phyloP scores from a whole-genome alignment of 192 early-diverging fungal species.

The Dispira simplex region DNA sequence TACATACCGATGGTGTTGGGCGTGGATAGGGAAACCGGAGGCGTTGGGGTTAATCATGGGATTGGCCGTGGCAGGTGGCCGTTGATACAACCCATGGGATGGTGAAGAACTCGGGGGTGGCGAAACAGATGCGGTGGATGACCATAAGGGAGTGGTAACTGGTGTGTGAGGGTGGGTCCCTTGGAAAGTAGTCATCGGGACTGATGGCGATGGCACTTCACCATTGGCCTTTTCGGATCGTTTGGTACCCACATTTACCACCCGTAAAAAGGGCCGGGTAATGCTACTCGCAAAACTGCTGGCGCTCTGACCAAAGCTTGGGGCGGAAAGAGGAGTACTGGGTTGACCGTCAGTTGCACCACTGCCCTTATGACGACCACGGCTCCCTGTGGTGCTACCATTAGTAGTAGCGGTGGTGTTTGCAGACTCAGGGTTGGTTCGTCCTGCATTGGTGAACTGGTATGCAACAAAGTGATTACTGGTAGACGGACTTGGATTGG shows the following conservation, averaged over 20 bases:
- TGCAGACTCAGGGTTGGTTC: neutral
- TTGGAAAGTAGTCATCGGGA: too few species aligned
- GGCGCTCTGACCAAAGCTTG: neutral
- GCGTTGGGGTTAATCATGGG: too few species aligned
- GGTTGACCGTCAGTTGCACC: neutral
- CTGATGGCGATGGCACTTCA: too few species aligned
- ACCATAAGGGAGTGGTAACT: too few species aligned
- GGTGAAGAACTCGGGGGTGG: too few species aligned
- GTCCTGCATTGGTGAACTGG: neutral
- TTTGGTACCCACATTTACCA: neutral
- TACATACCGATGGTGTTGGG: too few species aligned
- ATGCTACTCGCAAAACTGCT: neutral
- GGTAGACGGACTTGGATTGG: conserved; percentile 1
- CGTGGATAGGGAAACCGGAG: too few species aligned
- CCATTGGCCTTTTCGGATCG: too few species aligned
- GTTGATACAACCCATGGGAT: too few species aligned
- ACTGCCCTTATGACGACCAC: neutral
- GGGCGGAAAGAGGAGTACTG: neutral
- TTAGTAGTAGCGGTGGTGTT: neutral
- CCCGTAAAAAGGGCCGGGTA: conserved; percentile 4
- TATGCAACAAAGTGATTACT: neutral
- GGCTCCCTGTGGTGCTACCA: neutral
- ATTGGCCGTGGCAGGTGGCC: too few species aligned
- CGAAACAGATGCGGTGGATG: too few species aligned
- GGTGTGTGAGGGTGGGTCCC: too few species aligned